Percentiles rank a stretch among this genome's conserved stretches.
These are phyloP conservation scores for Geosmithia flava DNA, from an alignment of 2,329 filamentous ascomycete genomes.

Conservation along the genomic window DNA sequence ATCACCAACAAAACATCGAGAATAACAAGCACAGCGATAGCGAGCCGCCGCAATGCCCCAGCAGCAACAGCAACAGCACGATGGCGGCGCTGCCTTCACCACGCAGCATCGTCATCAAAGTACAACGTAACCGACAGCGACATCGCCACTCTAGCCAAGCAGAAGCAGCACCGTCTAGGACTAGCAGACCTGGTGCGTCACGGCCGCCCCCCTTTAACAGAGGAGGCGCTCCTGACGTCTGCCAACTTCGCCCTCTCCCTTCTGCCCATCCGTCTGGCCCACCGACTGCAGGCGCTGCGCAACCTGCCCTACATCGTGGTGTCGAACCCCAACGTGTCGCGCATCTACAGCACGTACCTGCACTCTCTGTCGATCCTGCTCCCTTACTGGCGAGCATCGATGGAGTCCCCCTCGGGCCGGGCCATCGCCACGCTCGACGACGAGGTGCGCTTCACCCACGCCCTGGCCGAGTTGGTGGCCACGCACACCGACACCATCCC, in stretches of 20 bases:
- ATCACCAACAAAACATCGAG: not conserved
- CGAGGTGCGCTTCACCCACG: conserved; percentile 82
- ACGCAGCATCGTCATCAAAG: not conserved
- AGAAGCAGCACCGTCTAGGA: conserved; percentile 69
- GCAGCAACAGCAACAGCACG: not conserved
- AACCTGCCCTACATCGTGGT: conserved; percentile 97
- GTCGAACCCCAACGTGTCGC: conserved; percentile 88
- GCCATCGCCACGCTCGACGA: conserved; percentile 57
- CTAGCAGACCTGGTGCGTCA: conserved; percentile 75
- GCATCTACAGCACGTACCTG: conserved; percentile 93
- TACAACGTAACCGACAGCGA: conserved; percentile 53
- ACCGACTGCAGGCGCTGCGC: conserved; percentile 83
- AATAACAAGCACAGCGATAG: not conserved
- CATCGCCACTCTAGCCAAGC: conserved; percentile 65
- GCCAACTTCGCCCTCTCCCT: conserved; percentile 94
- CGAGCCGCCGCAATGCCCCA: not conserved
- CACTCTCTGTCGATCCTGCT: conserved; percentile 85
- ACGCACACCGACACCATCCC: conserved; percentile 94
- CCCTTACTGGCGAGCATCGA: conserved; percentile 54
- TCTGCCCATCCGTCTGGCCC: conserved; percentile 81
- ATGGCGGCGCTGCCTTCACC: not conserved
- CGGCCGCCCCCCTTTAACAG: conserved; percentile 74
- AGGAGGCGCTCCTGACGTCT: conserved; percentile 69
- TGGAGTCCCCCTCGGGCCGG: conserved; percentile 10
- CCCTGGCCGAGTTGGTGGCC: conserved; percentile 87